Evolutionary conservation across 78 protist genomes (phyloP).

Genomic region (Goniomonas avonlea): DNA sequence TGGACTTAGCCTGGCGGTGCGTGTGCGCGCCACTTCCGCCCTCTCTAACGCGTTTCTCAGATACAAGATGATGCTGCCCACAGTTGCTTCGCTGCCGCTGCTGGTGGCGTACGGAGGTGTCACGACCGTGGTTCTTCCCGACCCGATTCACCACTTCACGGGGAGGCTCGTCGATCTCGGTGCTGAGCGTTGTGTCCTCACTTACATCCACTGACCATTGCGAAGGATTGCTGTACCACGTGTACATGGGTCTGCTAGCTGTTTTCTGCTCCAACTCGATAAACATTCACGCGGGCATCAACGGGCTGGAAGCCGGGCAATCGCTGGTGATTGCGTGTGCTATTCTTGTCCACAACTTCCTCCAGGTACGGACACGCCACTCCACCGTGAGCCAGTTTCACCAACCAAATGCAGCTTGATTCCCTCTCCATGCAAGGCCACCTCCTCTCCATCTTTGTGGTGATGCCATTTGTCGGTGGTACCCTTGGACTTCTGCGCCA

Average conservation of each 20-base stretch:
- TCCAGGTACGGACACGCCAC: too few species aligned
- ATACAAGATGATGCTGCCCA: conserved; percentile 78
- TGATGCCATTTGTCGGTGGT: conserved; percentile 72
- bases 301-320: conserved; percentile 95
- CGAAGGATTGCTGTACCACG: conserved; percentile 66
- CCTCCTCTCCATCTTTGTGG: conserved; percentile 56
- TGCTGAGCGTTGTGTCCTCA: too few species aligned
- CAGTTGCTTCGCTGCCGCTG: conserved; percentile 85
- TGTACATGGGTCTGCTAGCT: conserved; percentile 74
- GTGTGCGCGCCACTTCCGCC: too few species aligned
- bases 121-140: conserved; percentile 11
- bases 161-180: too few species aligned
- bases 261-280: conserved; percentile 90
- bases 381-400: too few species aligned
- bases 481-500: conserved; percentile 57
- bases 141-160: too few species aligned
- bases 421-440: too few species aligned
- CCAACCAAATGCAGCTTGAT: too few species aligned
- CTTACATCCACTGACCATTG: neutral
- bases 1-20: conserved; percentile 78
- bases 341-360: conserved; percentile 35
- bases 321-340: conserved; percentile 52
- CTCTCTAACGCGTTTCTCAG: too few species aligned
- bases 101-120: conserved; percentile 53
- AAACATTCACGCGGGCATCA: conserved; percentile 89